These are phyloP conservation scores for Scutellaria minor DNA, from an alignment of 257 asterid species.

Conservation along the genomic window DNA sequence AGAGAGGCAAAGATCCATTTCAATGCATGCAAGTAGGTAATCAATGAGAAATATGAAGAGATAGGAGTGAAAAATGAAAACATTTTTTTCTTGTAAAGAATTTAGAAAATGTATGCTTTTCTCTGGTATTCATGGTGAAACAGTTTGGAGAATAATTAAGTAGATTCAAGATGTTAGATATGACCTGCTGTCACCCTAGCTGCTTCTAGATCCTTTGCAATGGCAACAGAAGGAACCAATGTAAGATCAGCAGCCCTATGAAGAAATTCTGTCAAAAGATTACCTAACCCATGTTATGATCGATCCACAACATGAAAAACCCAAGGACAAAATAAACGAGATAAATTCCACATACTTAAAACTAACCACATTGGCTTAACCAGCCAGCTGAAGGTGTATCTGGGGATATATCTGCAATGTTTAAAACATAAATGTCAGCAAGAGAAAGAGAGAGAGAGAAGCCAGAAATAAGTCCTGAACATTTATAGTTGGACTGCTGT, in stretches of 20 bases:
- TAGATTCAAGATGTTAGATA: slow-evolving; percentile 16
- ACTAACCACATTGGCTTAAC: slow-evolving; percentile 95
- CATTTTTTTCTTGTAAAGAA: neutral
- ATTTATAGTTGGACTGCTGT: neutral
- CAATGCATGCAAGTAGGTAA: neutral
- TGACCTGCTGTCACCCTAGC: slow-evolving; percentile 90
- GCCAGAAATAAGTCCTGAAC: too few relatives aligned
- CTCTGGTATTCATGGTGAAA: neutral
- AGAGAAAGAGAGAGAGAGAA: neutral
- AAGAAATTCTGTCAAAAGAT: slow-evolving; percentile 74
- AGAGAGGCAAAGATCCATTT: slow-evolving; percentile 1
- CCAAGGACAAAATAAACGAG: slow-evolving; percentile 5
- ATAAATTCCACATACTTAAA: slow-evolving; percentile 59
- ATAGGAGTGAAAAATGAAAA: slow-evolving; percentile 1
- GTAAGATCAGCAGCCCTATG: slow-evolving; percentile 99
- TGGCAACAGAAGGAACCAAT: slow-evolving; percentile 91
- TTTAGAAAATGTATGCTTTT: neutral
- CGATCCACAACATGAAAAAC: slow-evolving; percentile 33
- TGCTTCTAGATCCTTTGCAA: slow-evolving; percentile 86
- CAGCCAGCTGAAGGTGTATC: slow-evolving; percentile 97
- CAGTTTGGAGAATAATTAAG: slow-evolving; percentile 4
- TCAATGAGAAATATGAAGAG: neutral
- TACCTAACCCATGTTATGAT: slow-evolving; percentile 22
- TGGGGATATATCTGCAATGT: slow-evolving; percentile 87
- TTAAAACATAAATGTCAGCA: too few relatives aligned